These are phyloP conservation scores for Cryptosporidium felis DNA, from an alignment of 169 alveolate genomes.

Conservation along the genomic window DNA sequence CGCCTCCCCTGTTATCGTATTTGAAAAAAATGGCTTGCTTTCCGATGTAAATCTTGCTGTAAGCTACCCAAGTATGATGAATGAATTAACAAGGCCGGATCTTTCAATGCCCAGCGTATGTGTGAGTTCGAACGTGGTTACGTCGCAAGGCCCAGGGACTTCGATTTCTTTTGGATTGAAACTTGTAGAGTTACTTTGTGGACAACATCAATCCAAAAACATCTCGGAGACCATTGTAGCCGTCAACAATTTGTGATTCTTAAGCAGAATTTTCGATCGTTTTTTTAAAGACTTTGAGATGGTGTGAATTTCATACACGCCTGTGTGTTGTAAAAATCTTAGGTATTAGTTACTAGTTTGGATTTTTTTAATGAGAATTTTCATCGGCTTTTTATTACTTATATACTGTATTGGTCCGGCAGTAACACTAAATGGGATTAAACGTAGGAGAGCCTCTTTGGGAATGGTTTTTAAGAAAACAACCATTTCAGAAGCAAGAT, in stretches of 20 bases:
- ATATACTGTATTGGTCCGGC: not conserved
- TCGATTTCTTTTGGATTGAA: constrained; percentile 64
- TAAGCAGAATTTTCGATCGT: not conserved
- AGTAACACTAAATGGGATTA: constrained; percentile 1
- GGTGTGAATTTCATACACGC: constrained; percentile 40
- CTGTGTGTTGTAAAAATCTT: not conserved
- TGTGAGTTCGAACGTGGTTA: constrained; percentile 70
- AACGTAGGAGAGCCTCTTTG: not conserved
- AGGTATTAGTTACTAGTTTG: not conserved
- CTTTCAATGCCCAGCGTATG: constrained; percentile 57
- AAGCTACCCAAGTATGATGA: constrained; percentile 69
- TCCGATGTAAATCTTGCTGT: constrained; percentile 76
- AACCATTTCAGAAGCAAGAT: not conserved
- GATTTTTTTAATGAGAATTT: constrained; percentile 13
- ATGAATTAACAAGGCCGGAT: constrained; percentile 48
- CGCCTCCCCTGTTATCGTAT: constrained; percentile 85
- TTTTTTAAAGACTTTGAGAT: not conserved
- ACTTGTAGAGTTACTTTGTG: constrained; percentile 65
- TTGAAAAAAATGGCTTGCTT: constrained; percentile 83
- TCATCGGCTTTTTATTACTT: not conserved
- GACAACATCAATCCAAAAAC: not conserved
- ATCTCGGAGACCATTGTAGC: constrained; percentile 41
- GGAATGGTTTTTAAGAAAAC: constrained; percentile 3
- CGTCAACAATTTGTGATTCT: not conserved
- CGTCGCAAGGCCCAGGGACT: constrained; percentile 78